phyloP scores from a whole-genome alignment of 495 filamentous ascomycete genomes.

The Astrothelium subdiscretum region DNA sequence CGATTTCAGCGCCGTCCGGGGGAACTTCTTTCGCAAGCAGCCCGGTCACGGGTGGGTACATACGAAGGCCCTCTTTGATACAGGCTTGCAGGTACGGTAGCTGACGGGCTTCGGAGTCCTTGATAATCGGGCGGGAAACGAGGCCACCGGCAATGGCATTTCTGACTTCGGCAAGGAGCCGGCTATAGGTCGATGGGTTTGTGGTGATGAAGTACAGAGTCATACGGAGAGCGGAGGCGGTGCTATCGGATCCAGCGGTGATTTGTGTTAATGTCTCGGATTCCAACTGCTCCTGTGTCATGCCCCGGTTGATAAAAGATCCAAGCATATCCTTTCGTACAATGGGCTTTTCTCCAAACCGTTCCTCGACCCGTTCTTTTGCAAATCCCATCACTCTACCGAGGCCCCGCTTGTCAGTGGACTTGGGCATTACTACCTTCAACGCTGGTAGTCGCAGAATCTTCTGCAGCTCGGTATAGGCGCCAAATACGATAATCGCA shows the following conservation, averaged over 20 bases:
- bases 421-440: constrained; percentile 21
- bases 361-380: constrained; percentile 17
- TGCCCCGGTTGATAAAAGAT: constrained; percentile 30
- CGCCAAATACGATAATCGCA: constrained; percentile 20
- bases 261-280: constrained; percentile 35
- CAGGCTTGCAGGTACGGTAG: constrained; percentile 23
- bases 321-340: constrained; percentile 34
- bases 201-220: constrained; percentile 22
- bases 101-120: constrained; percentile 17
- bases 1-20: constrained; percentile 8
- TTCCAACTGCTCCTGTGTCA: constrained; percentile 30
- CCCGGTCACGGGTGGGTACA: constrained; percentile 21
- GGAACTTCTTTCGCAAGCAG: constrained; percentile 17
- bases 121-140: constrained; percentile 18
- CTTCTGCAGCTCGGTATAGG: constrained; percentile 19
- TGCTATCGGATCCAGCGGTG: constrained; percentile 25
- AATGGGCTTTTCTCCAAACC: constrained; percentile 17
- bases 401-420: constrained; percentile 20
- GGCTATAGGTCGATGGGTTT: constrained; percentile 13
- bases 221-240: constrained; percentile 20
- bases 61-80: constrained; percentile 23
- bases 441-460: constrained; percentile 25
- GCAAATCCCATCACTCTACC: constrained; percentile 26
- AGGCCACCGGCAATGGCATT: constrained; percentile 9
- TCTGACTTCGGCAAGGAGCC: constrained; percentile 15